A percentile compares a stretch with the other conserved stretches of the same genome.
These are phyloP conservation scores for Nakazawaea molendinolei DNA, from an alignment of 805 yeast species.

Conservation along the genomic window DNA sequence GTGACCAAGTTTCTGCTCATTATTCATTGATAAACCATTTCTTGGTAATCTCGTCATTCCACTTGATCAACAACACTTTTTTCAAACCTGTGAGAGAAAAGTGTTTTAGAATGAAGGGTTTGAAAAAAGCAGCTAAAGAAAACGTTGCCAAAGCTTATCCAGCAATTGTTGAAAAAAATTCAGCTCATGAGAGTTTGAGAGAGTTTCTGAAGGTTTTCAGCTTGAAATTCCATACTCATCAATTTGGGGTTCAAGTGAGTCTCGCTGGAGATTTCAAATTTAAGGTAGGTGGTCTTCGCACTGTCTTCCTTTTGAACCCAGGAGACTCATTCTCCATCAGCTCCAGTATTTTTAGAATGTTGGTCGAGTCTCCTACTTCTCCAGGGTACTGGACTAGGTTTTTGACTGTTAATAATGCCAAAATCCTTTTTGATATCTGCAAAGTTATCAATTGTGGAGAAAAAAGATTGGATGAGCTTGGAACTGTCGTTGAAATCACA, in stretches of 20 bases:
- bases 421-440: conserved; percentile 6
- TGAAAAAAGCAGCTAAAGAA: not conserved
- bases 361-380: conserved; percentile 47
- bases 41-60: conserved; percentile 36
- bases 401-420: conserved; percentile 21
- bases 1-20: conserved; percentile 6
- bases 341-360: conserved; percentile 29
- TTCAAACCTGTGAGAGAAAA: conserved; percentile 7
- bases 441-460: conserved; percentile 4
- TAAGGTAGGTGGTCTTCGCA: conserved; percentile 35
- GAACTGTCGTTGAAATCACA: conserved; percentile 18
- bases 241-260: conserved; percentile 23
- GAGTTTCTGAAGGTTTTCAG: conserved; percentile 6
- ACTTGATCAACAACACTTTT: conserved; percentile 35
- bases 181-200: no score
- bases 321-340: conserved; percentile 15
- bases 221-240: conserved; percentile 14
- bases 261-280: conserved; percentile 44
- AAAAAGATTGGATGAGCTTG: conserved; percentile 14
- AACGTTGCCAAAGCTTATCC: not conserved
- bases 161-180: not conserved
- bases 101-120: not conserved
- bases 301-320: conserved; percentile 16
- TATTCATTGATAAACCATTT: conserved; percentile 38
- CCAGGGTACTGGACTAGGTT: conserved; percentile 44